phyloP scores from a whole-genome alignment of 140 eudicot genomes.

The Stevia rebaudiana region DNA sequence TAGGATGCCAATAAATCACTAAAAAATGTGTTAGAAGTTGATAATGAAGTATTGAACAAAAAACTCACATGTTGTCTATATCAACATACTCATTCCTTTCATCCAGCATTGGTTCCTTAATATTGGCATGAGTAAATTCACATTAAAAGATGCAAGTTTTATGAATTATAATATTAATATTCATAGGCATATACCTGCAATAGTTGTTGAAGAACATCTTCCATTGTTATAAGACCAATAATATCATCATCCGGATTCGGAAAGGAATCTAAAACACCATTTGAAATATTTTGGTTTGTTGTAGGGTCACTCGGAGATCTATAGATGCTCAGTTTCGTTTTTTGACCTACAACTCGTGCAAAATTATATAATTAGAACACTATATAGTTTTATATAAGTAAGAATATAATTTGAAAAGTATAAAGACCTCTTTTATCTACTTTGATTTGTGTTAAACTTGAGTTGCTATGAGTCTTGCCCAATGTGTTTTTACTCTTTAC shows the following conservation, averaged over 20 bases:
- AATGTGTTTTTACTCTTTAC: conserved; percentile 34
- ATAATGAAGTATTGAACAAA: neutral
- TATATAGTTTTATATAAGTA: neutral
- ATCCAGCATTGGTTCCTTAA: conserved; percentile 66
- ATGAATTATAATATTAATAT: neutral
- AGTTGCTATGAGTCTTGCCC: conserved; percentile 18
- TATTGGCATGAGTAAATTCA: neutral
- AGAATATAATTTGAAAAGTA: neutral
- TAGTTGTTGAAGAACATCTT: conserved; percentile 66
- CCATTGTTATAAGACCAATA: conserved; percentile 71
- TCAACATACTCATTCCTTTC: conserved; percentile 66
- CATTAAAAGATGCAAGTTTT: neutral
- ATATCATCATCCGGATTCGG: conserved; percentile 47
- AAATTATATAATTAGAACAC: neutral
- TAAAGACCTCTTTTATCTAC: conserved; percentile 29
- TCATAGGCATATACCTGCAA: conserved; percentile 46
- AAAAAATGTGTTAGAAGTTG: neutral
- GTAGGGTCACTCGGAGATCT: conserved; percentile 32
- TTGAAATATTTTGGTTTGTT: conserved; percentile 10
- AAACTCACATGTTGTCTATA: conserved; percentile 57
- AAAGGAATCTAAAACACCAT: conserved; percentile 19
- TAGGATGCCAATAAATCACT: neutral
- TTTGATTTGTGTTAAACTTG: conserved; percentile 26
- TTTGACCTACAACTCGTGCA: conserved; percentile 18
- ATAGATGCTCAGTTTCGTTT: conserved; percentile 30